A percentile compares a stretch with the other conserved stretches of the same genome.
phyloP scores from a whole-genome alignment of 345 rosid genomes.

The Citrus hindsii region DNA sequence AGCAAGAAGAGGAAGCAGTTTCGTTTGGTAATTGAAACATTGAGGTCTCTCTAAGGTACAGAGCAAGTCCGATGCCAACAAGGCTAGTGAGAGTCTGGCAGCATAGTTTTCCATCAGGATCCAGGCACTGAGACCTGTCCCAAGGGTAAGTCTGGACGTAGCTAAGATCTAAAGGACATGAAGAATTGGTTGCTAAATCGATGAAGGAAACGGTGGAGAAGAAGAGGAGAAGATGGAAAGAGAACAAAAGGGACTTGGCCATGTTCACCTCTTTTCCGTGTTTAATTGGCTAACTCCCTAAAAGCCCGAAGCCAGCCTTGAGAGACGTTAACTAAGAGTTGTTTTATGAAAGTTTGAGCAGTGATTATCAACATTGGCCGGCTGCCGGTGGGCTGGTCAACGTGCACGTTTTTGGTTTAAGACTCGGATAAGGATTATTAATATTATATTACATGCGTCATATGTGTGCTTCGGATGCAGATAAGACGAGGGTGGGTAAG shows the following conservation, averaged over 20 bases:
- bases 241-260: slow-evolving; percentile 5
- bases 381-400: slow-evolving; percentile 18
- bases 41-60: slow-evolving; percentile 42
- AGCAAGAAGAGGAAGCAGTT: slow-evolving; percentile 32
- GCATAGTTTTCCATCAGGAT: slow-evolving; percentile 25
- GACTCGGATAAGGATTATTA: no score
- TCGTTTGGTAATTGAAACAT: slow-evolving; percentile 39
- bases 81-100: slow-evolving; percentile 52
- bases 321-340: not conserved
- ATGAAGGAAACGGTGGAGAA: slow-evolving; percentile 12
- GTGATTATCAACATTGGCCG: slow-evolving; percentile 19
- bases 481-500: not conserved
- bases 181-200: slow-evolving; percentile 19
- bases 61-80: slow-evolving; percentile 51
- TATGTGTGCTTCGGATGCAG: no score
- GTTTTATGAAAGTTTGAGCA: not conserved
- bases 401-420: not conserved
- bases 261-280: not conserved
- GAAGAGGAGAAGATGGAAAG: slow-evolving; percentile 11
- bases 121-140: slow-evolving; percentile 40
- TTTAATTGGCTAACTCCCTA: not conserved
- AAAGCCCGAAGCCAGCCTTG: not conserved
- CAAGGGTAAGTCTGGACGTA: slow-evolving; percentile 54
- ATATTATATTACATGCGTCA: no score
- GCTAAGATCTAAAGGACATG: slow-evolving; percentile 54